A percentile compares a stretch with the other conserved stretches of the same genome.
Conservation (phyloP, 2,329 filamentous ascomycete species). For the Diaporthe capsici region DNA sequence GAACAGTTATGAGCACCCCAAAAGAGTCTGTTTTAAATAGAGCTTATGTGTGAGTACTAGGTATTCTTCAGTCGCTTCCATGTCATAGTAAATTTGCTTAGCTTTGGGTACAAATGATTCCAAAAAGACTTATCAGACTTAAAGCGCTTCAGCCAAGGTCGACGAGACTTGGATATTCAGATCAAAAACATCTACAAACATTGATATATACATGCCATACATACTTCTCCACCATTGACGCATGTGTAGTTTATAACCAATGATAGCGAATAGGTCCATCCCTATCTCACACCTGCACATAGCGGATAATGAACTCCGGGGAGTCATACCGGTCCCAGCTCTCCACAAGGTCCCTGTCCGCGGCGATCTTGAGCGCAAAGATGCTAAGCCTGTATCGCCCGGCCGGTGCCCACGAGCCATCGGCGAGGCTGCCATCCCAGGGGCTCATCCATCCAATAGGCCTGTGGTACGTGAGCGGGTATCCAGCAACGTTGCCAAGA, state of each 20-base stretch:
- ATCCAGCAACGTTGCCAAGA: conserved; percentile 43
- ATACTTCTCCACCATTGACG: too few relatives aligned
- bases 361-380: conserved; percentile 47
- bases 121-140: not conserved
- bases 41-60: not conserved
- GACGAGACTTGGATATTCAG: not conserved
- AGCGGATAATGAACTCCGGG: conserved; percentile 12
- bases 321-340: conserved; percentile 30
- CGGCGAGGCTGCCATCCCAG: conserved; percentile 45
- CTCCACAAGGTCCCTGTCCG: conserved; percentile 40
- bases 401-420: conserved; percentile 45
- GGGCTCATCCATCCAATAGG: conserved; percentile 34
- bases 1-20: not conserved
- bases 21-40: not conserved
- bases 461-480: conserved; percentile 41
- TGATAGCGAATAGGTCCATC: too few relatives aligned
- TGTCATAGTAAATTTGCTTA: not conserved
- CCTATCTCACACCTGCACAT: not conserved
- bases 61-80: not conserved
- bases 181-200: not conserved
- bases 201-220: not conserved
- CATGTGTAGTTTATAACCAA: not conserved
- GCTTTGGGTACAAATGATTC: not conserved
- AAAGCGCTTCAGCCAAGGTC: not conserved
- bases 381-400: conserved; percentile 47